These are phyloP conservation scores for Durusdinium trenchii DNA, from an alignment of 73 alveolate species.

Conservation along the genomic window DNA sequence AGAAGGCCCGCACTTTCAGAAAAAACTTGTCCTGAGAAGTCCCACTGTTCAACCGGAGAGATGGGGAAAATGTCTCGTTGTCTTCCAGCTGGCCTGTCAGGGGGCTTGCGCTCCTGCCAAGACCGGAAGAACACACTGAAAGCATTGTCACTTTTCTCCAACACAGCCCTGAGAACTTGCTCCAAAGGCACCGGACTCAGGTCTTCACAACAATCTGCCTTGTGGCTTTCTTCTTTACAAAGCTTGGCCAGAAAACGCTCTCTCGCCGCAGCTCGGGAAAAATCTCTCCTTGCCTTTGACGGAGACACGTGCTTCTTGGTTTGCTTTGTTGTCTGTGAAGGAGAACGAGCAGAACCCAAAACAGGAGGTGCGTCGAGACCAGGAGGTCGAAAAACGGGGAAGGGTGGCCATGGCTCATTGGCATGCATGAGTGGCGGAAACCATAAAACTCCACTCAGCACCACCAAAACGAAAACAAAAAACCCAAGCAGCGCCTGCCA, in stretches of 20 bases:
- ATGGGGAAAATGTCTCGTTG: conserved; percentile 37
- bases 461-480: neutral
- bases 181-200: neutral
- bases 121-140: neutral
- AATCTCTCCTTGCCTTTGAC: conserved; percentile 31
- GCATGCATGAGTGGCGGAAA: conserved; percentile 40
- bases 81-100: neutral
- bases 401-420: no score
- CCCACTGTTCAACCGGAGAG: neutral
- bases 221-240: neutral
- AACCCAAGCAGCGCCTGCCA: neutral
- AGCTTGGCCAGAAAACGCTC: neutral
- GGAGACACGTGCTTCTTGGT: neutral
- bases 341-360: neutral
- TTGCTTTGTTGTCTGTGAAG: neutral
- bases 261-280: conserved; percentile 7
- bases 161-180: neutral
- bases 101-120: neutral
- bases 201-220: neutral
- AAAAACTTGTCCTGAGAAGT: neutral
- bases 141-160: neutral
- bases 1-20: neutral
- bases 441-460: conserved; percentile 23
- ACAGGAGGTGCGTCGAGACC: neutral
- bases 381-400: neutral